phyloP scores from a whole-genome alignment of 192 early-diverging fungal genomes.

The Mortierella alpina region DNA sequence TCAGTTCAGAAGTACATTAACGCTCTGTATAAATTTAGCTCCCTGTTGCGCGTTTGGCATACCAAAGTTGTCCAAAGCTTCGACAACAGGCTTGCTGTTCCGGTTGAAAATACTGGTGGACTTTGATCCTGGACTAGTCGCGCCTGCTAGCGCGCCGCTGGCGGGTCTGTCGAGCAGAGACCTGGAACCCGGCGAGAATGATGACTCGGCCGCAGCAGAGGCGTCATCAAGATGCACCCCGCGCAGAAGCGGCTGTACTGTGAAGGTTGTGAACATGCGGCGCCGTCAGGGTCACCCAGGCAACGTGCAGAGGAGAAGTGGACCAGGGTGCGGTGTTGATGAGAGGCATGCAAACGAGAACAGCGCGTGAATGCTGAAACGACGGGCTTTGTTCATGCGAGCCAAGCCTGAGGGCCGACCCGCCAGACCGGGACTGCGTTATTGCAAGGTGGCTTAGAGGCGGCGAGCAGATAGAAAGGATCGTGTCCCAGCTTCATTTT shows the following conservation, averaged over 20 bases:
- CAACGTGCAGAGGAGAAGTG: background rate
- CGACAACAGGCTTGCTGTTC: constrained; percentile 23
- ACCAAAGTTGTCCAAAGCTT: constrained; percentile 54
- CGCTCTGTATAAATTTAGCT: too few species aligned
- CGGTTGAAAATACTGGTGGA: constrained; percentile 51
- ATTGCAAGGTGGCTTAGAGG: too few species aligned
- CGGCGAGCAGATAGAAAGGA: too few species aligned
- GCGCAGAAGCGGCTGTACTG: constrained; percentile 61
- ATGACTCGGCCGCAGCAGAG: constrained; percentile 27
- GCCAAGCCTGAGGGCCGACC: too few species aligned
- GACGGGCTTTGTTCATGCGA: too few species aligned
- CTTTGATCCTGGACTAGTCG: constrained; percentile 18
- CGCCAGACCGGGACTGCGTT: too few species aligned
- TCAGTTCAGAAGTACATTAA: background rate
- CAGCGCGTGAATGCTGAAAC: too few species aligned
- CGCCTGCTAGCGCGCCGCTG: constrained; percentile 15
- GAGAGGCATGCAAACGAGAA: too few species aligned
- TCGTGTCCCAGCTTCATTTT: too few species aligned
- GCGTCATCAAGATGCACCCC: constrained; percentile 53
- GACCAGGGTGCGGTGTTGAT: background rate
- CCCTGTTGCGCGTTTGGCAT: background rate
- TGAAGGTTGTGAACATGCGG: constrained; percentile 59
- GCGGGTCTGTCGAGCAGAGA: constrained; percentile 30
- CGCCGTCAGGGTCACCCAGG: background rate
- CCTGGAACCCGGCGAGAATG: constrained; percentile 23